Evolutionary conservation across 805 yeast genomes (phyloP).

Genomic region (Saccharomycopsis sp.): DNA sequence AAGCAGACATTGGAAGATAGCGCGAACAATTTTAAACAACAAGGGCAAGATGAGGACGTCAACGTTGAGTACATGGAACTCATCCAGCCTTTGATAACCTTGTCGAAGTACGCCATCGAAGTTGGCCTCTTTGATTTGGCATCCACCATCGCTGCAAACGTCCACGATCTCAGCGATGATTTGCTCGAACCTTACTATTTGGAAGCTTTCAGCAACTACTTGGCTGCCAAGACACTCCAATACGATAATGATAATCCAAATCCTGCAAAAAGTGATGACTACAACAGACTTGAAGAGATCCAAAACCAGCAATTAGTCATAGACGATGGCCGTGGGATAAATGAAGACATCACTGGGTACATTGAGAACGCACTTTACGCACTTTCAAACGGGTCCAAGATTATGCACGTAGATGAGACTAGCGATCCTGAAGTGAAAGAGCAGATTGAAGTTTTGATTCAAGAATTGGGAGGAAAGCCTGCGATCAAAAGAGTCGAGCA

Average conservation of each 20-base stretch:
- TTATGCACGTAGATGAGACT: slow-evolving; percentile 13
- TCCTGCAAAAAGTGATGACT: too few relatives aligned
- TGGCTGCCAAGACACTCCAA: slow-evolving; percentile 33
- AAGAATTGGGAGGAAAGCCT: slow-evolving; percentile 19
- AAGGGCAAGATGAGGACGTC: slow-evolving; percentile 27
- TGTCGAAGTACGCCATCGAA: slow-evolving; percentile 72
- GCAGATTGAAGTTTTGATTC: slow-evolving; percentile 13
- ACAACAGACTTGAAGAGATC: slow-evolving; percentile 8
- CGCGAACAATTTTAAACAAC: slow-evolving; percentile 25
- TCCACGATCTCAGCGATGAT: slow-evolving; percentile 76
- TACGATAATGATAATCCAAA: background rate
- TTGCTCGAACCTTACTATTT: slow-evolving; percentile 74
- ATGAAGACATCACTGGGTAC: slow-evolving; percentile 11
- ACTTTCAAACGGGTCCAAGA: slow-evolving; percentile 7
- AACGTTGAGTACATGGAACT: slow-evolving; percentile 52
- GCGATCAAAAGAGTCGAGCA: slow-evolving; percentile 18
- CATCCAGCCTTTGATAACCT: slow-evolving; percentile 62
- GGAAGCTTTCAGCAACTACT: slow-evolving; percentile 66
- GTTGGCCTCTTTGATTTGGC: slow-evolving; percentile 62
- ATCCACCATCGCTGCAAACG: slow-evolving; percentile 50
- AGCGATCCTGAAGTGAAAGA: slow-evolving; percentile 16
- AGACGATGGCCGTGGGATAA: slow-evolving; percentile 14
- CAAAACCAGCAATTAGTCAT: slow-evolving; percentile 7
- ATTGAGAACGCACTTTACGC: slow-evolving; percentile 11
- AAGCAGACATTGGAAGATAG: slow-evolving; percentile 41